Conservation (phyloP, 768 basidiomycete genomes). For the Leccinellum albellum region DNA sequence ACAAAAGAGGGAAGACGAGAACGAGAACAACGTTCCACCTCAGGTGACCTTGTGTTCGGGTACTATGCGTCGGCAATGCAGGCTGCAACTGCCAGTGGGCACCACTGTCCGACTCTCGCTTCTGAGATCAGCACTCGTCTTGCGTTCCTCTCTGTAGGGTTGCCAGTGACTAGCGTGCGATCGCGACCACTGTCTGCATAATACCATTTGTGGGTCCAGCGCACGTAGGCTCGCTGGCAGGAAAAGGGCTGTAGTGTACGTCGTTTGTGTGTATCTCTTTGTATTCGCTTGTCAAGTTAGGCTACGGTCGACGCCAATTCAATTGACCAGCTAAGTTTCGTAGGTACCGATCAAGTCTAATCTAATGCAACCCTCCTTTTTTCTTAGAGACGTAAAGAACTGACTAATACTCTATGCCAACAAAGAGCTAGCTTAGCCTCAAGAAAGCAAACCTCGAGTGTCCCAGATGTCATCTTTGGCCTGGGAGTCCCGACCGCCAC, state of each 20-base stretch:
- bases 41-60: not conserved
- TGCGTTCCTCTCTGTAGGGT: not conserved
- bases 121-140: not conserved
- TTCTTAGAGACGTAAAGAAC: not conserved
- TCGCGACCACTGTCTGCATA: not conserved
- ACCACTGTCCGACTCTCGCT: not conserved
- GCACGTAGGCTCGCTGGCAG: not conserved
- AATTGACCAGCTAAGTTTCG: not conserved
- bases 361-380: not conserved
- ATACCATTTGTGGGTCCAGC: not conserved
- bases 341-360: not conserved
- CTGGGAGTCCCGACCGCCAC: not conserved
- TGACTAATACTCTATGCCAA: not conserved
- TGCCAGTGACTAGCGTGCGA: not conserved
- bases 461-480: too few relatives aligned
- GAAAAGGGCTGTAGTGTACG: too few relatives aligned
- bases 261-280: not conserved
- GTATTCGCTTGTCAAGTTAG: not conserved
- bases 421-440: not conserved
- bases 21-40: not conserved
- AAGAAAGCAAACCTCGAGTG: not conserved
- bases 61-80: constrained; percentile 1
- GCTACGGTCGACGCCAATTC: not conserved
- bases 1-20: not conserved
- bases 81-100: not conserved